Base-by-base conservation (phyloP, 2,329 filamentous ascomycete species). In the Rhynchosporium secalis region DNA sequence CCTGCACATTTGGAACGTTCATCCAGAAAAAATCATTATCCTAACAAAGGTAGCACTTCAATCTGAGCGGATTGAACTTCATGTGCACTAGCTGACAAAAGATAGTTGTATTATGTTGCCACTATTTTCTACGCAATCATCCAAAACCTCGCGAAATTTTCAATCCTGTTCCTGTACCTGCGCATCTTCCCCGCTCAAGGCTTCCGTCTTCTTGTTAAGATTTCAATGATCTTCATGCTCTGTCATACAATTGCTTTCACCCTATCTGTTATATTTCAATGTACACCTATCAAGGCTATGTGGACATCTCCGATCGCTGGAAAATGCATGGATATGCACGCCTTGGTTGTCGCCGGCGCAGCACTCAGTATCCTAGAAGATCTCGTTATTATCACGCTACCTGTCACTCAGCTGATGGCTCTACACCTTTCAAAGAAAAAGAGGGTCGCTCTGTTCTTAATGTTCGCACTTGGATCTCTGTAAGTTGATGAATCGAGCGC, bases 291-390 rank as follows among this genome's bases (percentile, higher is more conserved):
- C 31, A 26, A 63, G 28, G 26, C 38, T 40, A 49, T 66, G 40
- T 66, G 65, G 60, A 47, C 63, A 54, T 43, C 49, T n/a, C 15
- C 56, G 20, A 58, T 65, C 1, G 15, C 26, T 28, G 60, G 64
- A 4, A 75, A 76, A 38, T 89, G 87, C 71, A 84, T 80, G 60
- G 81, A 87, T 70, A 83, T 87, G 47, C 78, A 87, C 61, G 86
- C 84, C 1, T 78, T 89, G 33, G 87, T 86, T 68, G 82, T 87
- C 9, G 85, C 84, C 8, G 88, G 85, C 2, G 85, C 86, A 1
- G 86, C 85, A 0, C 79, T 88, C 58, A 89, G 88, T 74, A 86
- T 90, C 65, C 83, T 87, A 58, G 88, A 86, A 20, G 87, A 90
- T 66, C 74, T 89, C 43, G 82, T 84, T 38, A 83, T 89, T 41